Evolutionary conservation across 1,284 basidiomycete genomes (phyloP).

Genomic region (Wolfiporia cocos): DNA sequence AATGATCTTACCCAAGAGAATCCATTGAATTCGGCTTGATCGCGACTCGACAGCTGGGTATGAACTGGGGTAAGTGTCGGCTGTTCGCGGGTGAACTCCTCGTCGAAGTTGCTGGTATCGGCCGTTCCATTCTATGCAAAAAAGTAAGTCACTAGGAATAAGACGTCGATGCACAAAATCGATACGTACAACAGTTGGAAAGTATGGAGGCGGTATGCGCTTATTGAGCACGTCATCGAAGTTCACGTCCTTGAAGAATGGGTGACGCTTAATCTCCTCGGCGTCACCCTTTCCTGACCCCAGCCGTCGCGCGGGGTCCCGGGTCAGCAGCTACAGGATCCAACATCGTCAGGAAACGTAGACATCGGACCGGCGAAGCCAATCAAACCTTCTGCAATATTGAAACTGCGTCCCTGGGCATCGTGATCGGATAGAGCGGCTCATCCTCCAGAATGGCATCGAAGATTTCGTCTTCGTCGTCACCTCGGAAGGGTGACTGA

Average conservation of each 20-base stretch:
- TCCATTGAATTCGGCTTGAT: constrained; percentile 94
- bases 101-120: constrained; percentile 89
- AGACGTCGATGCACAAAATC: not conserved
- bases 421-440: constrained; percentile 98
- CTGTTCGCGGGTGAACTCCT: constrained; percentile 96
- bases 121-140: constrained; percentile 63
- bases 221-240: constrained; percentile 97
- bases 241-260: constrained; percentile 97
- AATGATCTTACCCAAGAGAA: constrained; percentile 76
- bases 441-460: constrained; percentile 99
- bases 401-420: constrained; percentile 96
- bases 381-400: constrained; percentile 81
- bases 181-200: constrained; percentile 83
- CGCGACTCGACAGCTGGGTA: constrained; percentile 85
- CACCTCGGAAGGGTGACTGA: constrained; percentile 98
- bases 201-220: constrained; percentile 95
- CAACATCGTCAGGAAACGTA: constrained; percentile 6
- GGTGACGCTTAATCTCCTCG: constrained; percentile 95
- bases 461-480: constrained; percentile 99
- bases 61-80: constrained; percentile 98
- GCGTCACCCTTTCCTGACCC: constrained; percentile 94
- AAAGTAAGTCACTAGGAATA: constrained; percentile 9
- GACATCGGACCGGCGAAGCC: not conserved
- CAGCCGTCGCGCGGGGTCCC: constrained; percentile 90
- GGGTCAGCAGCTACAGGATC: constrained; percentile 89